These are phyloP conservation scores for Dispira parvispora DNA, from an alignment of 192 early-diverging fungal genomes.

Conservation along the genomic window DNA sequence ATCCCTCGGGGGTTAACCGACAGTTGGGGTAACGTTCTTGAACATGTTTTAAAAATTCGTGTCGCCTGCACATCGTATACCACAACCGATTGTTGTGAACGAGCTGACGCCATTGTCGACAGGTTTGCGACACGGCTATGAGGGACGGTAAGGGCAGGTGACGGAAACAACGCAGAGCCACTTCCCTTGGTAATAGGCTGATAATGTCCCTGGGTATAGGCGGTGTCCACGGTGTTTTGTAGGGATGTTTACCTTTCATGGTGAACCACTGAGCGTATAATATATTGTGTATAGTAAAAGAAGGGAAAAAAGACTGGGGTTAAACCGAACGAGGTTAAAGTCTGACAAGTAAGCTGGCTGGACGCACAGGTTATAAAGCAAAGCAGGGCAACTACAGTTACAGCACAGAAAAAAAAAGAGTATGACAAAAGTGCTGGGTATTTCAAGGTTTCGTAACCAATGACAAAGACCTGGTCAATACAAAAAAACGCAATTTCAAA, in stretches of 20 bases:
- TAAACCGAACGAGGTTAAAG: too few relatives aligned
- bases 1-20: not conserved
- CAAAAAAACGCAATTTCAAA: too few relatives aligned
- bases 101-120: not conserved
- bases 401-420: too few relatives aligned
- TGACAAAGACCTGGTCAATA: too few relatives aligned
- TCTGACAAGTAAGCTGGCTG: too few relatives aligned
- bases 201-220: not conserved
- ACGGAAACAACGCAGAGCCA: not conserved
- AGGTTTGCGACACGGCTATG: conserved; percentile 1
- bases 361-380: too few relatives aligned
- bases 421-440: too few relatives aligned
- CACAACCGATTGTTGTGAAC: not conserved
- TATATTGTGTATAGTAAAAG: not conserved
- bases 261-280: not conserved
- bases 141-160: not conserved
- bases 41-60: not conserved
- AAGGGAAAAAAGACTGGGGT: not conserved
- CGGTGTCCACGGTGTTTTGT: not conserved
- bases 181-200: not conserved
- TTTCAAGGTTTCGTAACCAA: too few relatives aligned
- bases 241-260: conserved; percentile 4
- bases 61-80: not conserved
- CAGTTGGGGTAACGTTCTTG: not conserved
- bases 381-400: too few relatives aligned